Evolutionary conservation across 441 rosid species (phyloP).

Genomic region (Isatis lusitanica): DNA sequence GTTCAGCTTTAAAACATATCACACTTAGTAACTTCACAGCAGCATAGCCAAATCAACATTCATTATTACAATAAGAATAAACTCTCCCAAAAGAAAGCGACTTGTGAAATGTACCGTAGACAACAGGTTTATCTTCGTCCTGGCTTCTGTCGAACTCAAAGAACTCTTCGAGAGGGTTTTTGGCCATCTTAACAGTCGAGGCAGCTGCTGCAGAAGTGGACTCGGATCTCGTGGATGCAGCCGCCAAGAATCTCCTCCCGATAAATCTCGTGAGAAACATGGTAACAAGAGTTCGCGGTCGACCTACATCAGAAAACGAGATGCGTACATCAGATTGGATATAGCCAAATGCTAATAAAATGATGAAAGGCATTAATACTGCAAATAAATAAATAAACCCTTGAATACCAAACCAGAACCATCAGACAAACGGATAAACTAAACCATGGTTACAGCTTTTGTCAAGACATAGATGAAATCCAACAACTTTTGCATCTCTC

Average conservation of each 20-base stretch:
- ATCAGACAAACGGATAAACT: neutral
- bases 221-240: constrained; percentile 55
- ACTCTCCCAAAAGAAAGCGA: neutral
- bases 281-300: neutral
- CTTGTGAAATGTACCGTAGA: constrained; percentile 52
- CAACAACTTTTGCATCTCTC: no score
- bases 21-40: neutral
- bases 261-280: constrained; percentile 68
- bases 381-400: neutral
- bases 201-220: constrained; percentile 59
- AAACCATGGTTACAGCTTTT: neutral
- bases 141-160: constrained; percentile 70
- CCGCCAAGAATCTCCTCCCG: constrained; percentile 60
- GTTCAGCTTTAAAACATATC: neutral
- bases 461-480: no score
- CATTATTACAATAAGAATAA: neutral
- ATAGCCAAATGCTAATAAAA: neutral
- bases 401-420: neutral
- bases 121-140: constrained; percentile 70
- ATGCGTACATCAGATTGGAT: neutral
- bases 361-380: neutral
- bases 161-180: constrained; percentile 80
- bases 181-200: constrained; percentile 40
- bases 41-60: neutral
- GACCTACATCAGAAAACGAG: constrained; percentile 1